phyloP scores from a whole-genome alignment of 2,329 filamentous ascomycete species.

The Pestalotiopsis sp. region DNA sequence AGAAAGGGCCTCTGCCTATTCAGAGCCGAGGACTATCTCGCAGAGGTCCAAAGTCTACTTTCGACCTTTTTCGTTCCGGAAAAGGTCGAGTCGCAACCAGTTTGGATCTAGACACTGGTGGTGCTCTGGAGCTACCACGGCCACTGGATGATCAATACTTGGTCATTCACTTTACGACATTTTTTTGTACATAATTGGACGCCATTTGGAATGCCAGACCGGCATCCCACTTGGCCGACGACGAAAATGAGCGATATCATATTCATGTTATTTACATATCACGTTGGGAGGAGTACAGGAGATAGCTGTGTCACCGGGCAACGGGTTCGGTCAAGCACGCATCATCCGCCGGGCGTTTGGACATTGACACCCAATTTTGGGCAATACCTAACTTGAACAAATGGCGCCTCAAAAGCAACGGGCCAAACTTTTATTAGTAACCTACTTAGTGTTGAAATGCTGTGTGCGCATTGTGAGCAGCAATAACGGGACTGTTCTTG shows the following conservation, averaged over 20 bases:
- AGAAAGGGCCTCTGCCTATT: constrained; percentile 73
- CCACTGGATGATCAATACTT: constrained; percentile 9
- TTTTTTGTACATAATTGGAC: constrained; percentile 36
- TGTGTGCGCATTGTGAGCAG: not conserved
- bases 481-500: not conserved
- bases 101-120: constrained; percentile 51
- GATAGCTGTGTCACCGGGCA: not conserved
- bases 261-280: constrained; percentile 10
- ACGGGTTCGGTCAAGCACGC: not conserved
- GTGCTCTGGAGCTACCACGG: constrained; percentile 8
- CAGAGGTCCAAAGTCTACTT: constrained; percentile 75
- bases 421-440: not conserved
- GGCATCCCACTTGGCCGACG: not conserved
- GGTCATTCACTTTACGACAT: constrained; percentile 22
- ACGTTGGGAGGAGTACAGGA: constrained; percentile 1
- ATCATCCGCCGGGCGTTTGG: constrained; percentile 5
- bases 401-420: not conserved
- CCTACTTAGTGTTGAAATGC: not conserved
- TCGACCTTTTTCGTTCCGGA: constrained; percentile 56
- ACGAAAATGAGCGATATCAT: constrained; percentile 4
- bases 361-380: not conserved
- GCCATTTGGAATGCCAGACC: not conserved
- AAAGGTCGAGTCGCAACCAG: constrained; percentile 33
- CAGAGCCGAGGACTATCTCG: constrained; percentile 79
- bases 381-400: not conserved